Evolutionary conservation across 768 basidiomycete genomes (phyloP).

Genomic region (Polyporus arcularius): DNA sequence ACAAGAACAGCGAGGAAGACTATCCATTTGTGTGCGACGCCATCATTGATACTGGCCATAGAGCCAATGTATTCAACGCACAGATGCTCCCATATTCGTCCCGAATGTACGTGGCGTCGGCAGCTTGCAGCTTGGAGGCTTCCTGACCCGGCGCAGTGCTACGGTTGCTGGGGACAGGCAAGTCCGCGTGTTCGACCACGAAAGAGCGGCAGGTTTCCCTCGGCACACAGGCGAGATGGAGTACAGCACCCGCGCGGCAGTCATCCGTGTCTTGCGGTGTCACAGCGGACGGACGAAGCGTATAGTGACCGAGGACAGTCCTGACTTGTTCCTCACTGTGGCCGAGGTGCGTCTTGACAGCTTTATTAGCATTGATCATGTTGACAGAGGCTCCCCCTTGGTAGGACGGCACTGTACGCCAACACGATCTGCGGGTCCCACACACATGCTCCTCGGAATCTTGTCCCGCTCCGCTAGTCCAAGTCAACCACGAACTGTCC

Average conservation of each 20-base stretch:
- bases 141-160: constrained; percentile 41
- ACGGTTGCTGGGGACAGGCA: constrained; percentile 77
- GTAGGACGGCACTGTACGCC: constrained; percentile 84
- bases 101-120: constrained; percentile 58
- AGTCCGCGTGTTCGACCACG: constrained; percentile 78
- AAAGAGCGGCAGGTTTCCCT: constrained; percentile 34
- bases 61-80: constrained; percentile 82
- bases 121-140: background rate
- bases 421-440: constrained; percentile 77
- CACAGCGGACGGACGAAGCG: constrained; percentile 75
- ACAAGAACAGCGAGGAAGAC: constrained; percentile 45
- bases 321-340: constrained; percentile 76
- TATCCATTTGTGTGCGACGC: constrained; percentile 68
- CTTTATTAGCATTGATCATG: constrained; percentile 4
- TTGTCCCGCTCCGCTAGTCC: constrained; percentile 75
- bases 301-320: constrained; percentile 77
- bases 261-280: constrained; percentile 61
- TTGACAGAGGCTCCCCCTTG: background rate
- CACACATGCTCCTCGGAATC: constrained; percentile 59
- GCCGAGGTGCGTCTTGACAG: constrained; percentile 55
- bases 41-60: constrained; percentile 79
- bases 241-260: constrained; percentile 48
- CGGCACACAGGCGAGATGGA: constrained; percentile 43
- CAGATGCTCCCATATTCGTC: constrained; percentile 78
- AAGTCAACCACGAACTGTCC: constrained; percentile 64